These are phyloP conservation scores for Coemansia sp. DNA, from an alignment of 192 early-diverging fungal species.

Conservation along the genomic window DNA sequence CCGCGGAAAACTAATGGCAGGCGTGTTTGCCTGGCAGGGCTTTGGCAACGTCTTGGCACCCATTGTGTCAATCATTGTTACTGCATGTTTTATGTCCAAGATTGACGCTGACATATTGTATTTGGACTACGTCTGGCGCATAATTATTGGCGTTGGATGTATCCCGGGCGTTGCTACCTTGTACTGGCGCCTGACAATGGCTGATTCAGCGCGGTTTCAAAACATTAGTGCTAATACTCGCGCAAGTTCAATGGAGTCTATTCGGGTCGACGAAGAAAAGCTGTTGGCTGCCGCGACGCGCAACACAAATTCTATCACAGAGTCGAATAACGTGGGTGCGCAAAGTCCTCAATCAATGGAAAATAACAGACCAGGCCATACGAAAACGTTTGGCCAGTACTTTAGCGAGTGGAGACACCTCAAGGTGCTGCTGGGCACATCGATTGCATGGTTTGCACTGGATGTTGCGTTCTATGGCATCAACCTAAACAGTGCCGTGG, in stretches of 20 bases:
- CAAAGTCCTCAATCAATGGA: background rate
- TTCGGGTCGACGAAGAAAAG: slow-evolving; percentile 15
- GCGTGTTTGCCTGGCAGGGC: slow-evolving; percentile 93
- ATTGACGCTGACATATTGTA: slow-evolving; percentile 66
- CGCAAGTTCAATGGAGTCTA: background rate
- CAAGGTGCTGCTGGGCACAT: slow-evolving; percentile 76
- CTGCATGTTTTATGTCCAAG: slow-evolving; percentile 67
- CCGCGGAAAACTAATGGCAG: slow-evolving; percentile 86
- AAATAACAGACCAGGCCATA: background rate
- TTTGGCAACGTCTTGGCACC: slow-evolving; percentile 83
- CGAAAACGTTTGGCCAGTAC: background rate
- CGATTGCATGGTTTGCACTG: slow-evolving; percentile 74
- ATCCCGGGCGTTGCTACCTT: slow-evolving; percentile 80
- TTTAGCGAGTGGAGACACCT: slow-evolving; percentile 55
- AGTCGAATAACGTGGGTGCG: background rate
- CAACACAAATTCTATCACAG: slow-evolving; percentile 53
- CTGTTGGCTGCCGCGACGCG: slow-evolving; percentile 67
- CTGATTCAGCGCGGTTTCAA: slow-evolving; percentile 86
- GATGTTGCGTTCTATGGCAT: slow-evolving; percentile 85
- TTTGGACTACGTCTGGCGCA: slow-evolving; percentile 91
- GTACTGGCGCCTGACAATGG: slow-evolving; percentile 81
- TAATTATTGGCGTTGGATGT: slow-evolving; percentile 81
- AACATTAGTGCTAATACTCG: background rate
- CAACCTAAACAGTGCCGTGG: slow-evolving; percentile 76
- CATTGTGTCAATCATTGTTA: slow-evolving; percentile 69